Evolutionary conservation across 176 grass and related monocot genomes (phyloP).

Genomic region (Puccinellia tenuiflora): DNA sequence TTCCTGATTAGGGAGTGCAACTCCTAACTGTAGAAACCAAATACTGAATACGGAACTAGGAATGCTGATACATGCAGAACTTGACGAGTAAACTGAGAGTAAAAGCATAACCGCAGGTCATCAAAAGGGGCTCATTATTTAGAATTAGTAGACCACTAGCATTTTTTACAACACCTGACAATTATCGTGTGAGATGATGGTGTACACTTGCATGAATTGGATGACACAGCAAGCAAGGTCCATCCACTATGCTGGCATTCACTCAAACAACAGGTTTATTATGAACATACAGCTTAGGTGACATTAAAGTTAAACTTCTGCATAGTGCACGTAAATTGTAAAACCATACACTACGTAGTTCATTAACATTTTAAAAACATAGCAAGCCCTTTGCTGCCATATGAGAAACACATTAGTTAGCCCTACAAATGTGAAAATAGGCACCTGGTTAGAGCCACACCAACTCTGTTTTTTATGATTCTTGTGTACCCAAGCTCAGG

Average conservation of each 20-base stretch:
- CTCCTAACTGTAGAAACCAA: neutral
- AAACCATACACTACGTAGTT: neutral
- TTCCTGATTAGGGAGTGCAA: neutral
- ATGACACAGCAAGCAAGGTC: neutral
- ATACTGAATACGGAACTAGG: neutral
- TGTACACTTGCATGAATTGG: slow-evolving; percentile 3
- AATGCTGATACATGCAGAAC: neutral
- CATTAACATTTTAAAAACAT: neutral
- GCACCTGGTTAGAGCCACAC: neutral
- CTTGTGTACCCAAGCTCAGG: neutral
- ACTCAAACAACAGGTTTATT: neutral
- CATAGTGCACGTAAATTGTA: neutral
- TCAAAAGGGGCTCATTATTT: neutral
- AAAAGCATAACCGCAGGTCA: neutral
- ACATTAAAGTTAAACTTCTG: neutral
- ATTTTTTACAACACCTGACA: neutral
- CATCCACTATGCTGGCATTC: neutral
- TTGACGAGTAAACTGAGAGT: neutral
- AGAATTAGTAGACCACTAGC: neutral
- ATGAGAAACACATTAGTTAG: neutral
- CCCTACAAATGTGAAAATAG: slow-evolving; percentile 5
- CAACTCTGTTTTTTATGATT: neutral
- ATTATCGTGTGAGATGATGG: neutral
- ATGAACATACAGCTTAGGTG: neutral
- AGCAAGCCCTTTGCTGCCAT: neutral